phyloP scores from a whole-genome alignment of 106 monocot species.

The Dioscorea zingiberensis region DNA sequence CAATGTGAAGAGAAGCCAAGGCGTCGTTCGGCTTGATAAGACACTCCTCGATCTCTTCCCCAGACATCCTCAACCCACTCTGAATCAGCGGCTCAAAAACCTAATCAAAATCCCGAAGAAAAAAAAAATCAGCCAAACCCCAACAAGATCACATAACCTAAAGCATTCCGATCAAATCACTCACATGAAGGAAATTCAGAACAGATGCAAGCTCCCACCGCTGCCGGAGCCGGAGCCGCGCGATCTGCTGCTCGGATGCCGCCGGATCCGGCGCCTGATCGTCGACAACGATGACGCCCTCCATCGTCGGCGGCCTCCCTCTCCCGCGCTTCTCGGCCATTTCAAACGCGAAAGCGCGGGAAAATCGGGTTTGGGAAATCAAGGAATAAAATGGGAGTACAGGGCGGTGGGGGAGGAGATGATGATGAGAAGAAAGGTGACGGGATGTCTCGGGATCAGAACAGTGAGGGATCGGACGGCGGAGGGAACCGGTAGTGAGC shows the following conservation, averaged over 20 bases:
- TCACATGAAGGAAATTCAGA: conserved; percentile 49
- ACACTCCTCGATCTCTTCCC: conserved; percentile 56
- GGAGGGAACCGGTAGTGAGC: neutral
- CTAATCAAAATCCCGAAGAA: conserved; percentile 15
- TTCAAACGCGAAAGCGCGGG: conserved; percentile 22
- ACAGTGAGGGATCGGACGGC: no score
- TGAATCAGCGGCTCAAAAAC: conserved; percentile 45
- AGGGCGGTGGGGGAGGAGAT: neutral
- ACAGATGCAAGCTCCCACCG: conserved; percentile 70
- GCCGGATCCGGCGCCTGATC: neutral
- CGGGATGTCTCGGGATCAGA: neutral
- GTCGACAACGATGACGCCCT: neutral
- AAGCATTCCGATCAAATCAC: neutral
- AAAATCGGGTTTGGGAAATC: neutral
- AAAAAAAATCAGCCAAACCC: neutral
- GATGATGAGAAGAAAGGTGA: neutral
- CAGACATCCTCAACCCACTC: conserved; percentile 33
- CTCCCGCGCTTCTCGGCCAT: conserved; percentile 17
- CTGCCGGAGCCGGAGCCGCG: conserved; percentile 31
- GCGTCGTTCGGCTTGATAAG: conserved; percentile 29
- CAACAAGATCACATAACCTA: neutral
- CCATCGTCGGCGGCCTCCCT: neutral
- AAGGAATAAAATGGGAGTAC: no score
- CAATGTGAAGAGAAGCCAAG: conserved; percentile 44
- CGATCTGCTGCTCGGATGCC: conserved; percentile 10